Percentiles rank a stretch among this genome's conserved stretches.
phyloP scores from a whole-genome alignment of 2,329 filamentous ascomycete species.

The Fusarium sp. region DNA sequence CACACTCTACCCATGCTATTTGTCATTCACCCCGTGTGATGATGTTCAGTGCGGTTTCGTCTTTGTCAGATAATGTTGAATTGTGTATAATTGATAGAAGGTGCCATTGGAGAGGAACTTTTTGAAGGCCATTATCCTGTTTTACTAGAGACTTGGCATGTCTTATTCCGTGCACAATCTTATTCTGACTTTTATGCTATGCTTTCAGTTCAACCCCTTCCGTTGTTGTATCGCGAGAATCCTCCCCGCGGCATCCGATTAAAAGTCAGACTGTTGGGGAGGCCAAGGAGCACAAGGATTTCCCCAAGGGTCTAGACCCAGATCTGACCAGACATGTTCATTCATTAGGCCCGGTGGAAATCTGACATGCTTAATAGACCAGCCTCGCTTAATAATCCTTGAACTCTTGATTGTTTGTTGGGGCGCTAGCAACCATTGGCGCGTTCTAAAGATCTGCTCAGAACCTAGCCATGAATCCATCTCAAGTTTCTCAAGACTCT shows the following conservation, averaged over 20 bases:
- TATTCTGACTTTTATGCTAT: no score
- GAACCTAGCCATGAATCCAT: background rate
- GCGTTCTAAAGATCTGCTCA: background rate
- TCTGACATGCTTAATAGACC: background rate
- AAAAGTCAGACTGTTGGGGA: background rate
- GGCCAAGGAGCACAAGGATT: background rate
- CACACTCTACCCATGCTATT: background rate
- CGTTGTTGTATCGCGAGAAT: background rate
- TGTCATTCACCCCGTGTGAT: background rate
- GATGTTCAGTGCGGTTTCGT: background rate
- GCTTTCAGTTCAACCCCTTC: background rate
- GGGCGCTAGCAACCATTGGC: background rate
- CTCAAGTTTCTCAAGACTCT: background rate
- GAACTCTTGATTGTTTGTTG: background rate
- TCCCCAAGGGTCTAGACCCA: background rate
- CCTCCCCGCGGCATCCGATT: background rate
- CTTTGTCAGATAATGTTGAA: background rate
- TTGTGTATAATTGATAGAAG: background rate
- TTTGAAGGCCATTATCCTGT: background rate
- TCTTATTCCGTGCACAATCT: background rate
- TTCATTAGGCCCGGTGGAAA: background rate
- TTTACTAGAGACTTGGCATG: background rate
- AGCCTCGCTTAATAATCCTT: background rate
- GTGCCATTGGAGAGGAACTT: background rate
- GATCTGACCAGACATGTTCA: background rate